Evolutionary conservation across 140 eudicot genomes (phyloP).

Genomic region (Bidens hawaiensis): DNA sequence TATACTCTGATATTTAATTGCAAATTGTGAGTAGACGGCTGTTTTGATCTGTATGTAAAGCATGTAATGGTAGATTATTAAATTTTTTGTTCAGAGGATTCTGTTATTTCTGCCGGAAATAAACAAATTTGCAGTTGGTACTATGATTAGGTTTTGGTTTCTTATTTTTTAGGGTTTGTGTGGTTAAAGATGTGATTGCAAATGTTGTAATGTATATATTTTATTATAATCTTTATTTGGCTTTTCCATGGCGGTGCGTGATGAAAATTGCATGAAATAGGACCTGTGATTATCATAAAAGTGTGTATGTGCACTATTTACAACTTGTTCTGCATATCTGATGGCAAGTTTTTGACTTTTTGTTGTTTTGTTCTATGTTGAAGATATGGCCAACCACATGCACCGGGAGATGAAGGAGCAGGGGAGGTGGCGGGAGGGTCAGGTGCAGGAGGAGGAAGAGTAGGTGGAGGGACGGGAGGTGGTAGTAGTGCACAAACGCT

Average conservation of each 20-base stretch:
- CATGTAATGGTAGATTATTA: neutral
- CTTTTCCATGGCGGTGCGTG: neutral
- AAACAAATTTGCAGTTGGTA: neutral
- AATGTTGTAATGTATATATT: neutral
- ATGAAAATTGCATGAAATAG: neutral
- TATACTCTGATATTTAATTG: too few relatives aligned
- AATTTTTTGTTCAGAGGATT: conserved; percentile 1
- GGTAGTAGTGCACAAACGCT: conserved; percentile 54
- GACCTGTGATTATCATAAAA: neutral
- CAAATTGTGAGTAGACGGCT: too few relatives aligned
- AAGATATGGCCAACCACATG: conserved; percentile 66
- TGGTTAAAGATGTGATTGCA: conserved; percentile 6
- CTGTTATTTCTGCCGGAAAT: neutral
- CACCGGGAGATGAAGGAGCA: conserved; percentile 39
- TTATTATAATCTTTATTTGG: neutral
- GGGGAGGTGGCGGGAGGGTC: conserved; percentile 33
- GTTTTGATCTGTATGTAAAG: conserved; percentile 14
- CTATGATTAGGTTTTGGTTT: neutral
- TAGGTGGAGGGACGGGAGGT: conserved; percentile 32
- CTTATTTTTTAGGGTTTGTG: conserved; percentile 18
- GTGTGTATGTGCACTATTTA: conserved; percentile 2
- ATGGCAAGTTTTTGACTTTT: neutral
- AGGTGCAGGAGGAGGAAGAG: conserved; percentile 15
- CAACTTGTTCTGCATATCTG: neutral
- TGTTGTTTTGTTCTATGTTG: conserved; percentile 17